Evolutionary conservation across 768 basidiomycete species (phyloP), one percentile per base, ranked within the genome.

Genomic region (Gloeophyllum trabeum): DNA sequence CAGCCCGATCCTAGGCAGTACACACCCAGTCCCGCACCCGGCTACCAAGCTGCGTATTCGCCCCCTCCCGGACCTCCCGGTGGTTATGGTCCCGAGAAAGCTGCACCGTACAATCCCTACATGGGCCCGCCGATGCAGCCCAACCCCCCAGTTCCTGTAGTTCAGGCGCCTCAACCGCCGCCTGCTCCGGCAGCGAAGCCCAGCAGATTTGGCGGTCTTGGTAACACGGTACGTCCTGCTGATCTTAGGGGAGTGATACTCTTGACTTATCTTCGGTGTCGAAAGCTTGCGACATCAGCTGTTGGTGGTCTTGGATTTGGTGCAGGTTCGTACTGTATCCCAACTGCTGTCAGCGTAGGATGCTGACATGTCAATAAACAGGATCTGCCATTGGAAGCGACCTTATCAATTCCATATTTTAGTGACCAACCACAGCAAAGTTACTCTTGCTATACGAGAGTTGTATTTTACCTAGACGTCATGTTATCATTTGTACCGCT

Each of bases 171-270:
- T n/a, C n/a, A n/a, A n/a, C n/a, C n/a, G n/a, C n/a, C n/a, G n/a
- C n/a, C n/a, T n/a, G n/a, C n/a, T n/a, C n/a, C n/a, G n/a, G n/a
- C n/a, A n/a, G n/a, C n/a, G 58, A 82, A 82, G 67, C 76, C 77
- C 62, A 64, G 56, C 53, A 81, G 73, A 48, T 76, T 62, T 44
- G 76, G 75, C 0, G 63, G 61, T 24, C 65, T 76, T 35, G 76
- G 75, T 7, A 69, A 71, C 51, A 83, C 75, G 45, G 77, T 83
- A 45, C 51, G 54, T 59, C 28, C 28, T 25, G 18, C 23, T 12
- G 43, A 71, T 2, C 6, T 36, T 14, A 23, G 36, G 19, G 16
- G 37, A 21, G 10, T 5, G 14, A 45, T n/a, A n/a, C n/a, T n/a
- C n/a, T n/a, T n/a, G n/a, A n/a, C n/a, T n/a, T n/a, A n/a, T n/a